These are phyloP conservation scores for Poronia punctata DNA, from an alignment of 495 filamentous ascomycete species.

Conservation along the genomic window DNA sequence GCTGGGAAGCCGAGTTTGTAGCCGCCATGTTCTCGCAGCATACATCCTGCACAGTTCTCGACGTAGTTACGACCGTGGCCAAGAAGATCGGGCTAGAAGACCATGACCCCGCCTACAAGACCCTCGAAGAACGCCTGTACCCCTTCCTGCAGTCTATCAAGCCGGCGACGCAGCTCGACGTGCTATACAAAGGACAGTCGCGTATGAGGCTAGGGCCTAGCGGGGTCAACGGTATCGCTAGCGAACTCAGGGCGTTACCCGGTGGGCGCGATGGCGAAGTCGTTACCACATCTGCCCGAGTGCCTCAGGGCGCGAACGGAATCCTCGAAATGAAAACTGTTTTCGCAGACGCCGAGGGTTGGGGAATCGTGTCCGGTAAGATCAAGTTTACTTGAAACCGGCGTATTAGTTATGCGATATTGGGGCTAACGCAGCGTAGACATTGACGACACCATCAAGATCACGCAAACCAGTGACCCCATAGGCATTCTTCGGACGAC, in stretches of 20 bases:
- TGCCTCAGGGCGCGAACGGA: conserved; percentile 40
- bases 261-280: conserved; percentile 29
- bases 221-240: conserved; percentile 61
- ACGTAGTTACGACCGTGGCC: conserved; percentile 62
- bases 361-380: conserved; percentile 73
- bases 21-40: conserved; percentile 70
- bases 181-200: conserved; percentile 41
- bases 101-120: conserved; percentile 50
- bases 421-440: conserved; percentile 40
- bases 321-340: conserved; percentile 55
- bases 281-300: conserved; percentile 38
- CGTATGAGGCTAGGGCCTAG: conserved; percentile 60
- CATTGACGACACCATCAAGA: conserved; percentile 94
- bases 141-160: conserved; percentile 72
- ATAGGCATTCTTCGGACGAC: conserved; percentile 76
- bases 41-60: conserved; percentile 56
- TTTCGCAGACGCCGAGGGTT: conserved; percentile 72
- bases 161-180: conserved; percentile 56
- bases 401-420: neutral
- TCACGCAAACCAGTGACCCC: conserved; percentile 71
- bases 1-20: conserved; percentile 76
- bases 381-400: neutral
- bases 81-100: conserved; percentile 65
- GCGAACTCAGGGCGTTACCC: conserved; percentile 45
- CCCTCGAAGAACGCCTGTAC: conserved; percentile 61